A percentile compares a stretch with the other conserved stretches of the same genome.
Evolutionary conservation across 2,329 filamentous ascomycete species (phyloP).

Genomic region (Phialophora tarda): DNA sequence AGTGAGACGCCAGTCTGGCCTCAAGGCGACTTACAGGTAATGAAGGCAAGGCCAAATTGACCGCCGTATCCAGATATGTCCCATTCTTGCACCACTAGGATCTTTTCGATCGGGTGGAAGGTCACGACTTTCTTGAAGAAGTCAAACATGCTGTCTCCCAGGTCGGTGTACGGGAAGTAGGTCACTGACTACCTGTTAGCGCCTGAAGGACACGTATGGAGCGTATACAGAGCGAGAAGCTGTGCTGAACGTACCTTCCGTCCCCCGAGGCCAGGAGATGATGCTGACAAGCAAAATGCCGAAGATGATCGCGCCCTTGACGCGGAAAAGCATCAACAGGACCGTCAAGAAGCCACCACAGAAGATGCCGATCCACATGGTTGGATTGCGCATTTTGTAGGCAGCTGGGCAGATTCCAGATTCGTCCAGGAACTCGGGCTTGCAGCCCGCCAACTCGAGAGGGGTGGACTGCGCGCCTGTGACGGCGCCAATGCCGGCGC

Average conservation of each 20-base stretch:
- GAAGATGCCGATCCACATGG: slow-evolving; percentile 89
- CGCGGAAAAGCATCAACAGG: slow-evolving; percentile 80
- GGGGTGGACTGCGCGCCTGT: slow-evolving; percentile 72
- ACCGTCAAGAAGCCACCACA: slow-evolving; percentile 80
- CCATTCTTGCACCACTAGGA: slow-evolving; percentile 76
- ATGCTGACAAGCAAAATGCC: slow-evolving; percentile 84
- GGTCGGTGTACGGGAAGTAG: slow-evolving; percentile 74
- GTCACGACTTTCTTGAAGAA: slow-evolving; percentile 89
- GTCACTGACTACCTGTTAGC: slow-evolving; percentile 59
- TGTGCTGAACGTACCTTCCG: slow-evolving; percentile 46
- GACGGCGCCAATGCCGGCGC: slow-evolving; percentile 79
- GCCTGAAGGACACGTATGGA: background rate
- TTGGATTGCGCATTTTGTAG: slow-evolving; percentile 79
- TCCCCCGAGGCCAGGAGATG: slow-evolving; percentile 83
- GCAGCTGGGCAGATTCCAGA: slow-evolving; percentile 66
- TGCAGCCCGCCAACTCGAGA: slow-evolving; percentile 76
- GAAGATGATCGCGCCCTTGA: slow-evolving; percentile 84
- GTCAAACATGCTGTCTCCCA: slow-evolving; percentile 74
- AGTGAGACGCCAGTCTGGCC: background rate
- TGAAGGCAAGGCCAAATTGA: slow-evolving; percentile 80
- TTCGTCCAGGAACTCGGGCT: slow-evolving; percentile 51
- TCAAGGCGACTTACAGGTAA: slow-evolving; percentile 58
- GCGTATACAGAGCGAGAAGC: background rate
- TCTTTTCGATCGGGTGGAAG: slow-evolving; percentile 76
- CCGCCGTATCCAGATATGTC: slow-evolving; percentile 69